Evolutionary conservation across 2,329 filamentous ascomycete genomes (phyloP).

Genomic region (Aspergillus sp.): DNA sequence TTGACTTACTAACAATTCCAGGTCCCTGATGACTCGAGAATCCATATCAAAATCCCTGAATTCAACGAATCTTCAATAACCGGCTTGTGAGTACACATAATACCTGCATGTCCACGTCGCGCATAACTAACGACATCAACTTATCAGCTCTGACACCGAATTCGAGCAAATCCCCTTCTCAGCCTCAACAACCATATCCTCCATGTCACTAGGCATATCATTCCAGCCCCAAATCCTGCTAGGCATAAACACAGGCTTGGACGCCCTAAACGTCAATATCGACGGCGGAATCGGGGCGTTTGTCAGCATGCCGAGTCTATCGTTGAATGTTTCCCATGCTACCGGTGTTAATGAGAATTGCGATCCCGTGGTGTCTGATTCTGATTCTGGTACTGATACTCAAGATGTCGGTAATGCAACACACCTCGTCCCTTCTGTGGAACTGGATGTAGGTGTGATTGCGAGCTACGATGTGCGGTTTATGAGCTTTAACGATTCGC

Average conservation of each 20-base stretch:
- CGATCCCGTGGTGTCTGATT: neutral
- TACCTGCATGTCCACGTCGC: too few species aligned
- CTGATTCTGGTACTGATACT: neutral
- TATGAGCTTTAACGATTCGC: neutral
- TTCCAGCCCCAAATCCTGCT: neutral
- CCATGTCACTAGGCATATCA: neutral
- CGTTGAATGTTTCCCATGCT: conserved; percentile 20
- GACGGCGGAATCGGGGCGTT: conserved; percentile 23
- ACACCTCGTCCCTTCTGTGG: conserved; percentile 18
- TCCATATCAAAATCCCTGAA: neutral
- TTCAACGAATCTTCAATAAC: neutral
- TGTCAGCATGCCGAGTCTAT: conserved; percentile 22
- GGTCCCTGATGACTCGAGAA: neutral
- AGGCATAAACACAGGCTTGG: neutral
- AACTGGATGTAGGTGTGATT: conserved; percentile 19
- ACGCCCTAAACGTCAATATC: conserved; percentile 3
- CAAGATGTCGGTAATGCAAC: conserved; percentile 14
- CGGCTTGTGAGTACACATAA: neutral
- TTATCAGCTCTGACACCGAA: neutral
- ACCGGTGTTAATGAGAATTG: conserved; percentile 21
- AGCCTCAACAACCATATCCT: neutral
- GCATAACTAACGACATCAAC: neutral
- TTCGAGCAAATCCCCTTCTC: neutral
- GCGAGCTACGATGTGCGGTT: conserved; percentile 19
- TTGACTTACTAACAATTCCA: neutral